Evolutionary conservation across 805 yeast genomes (phyloP).

Genomic region (Starmerella bacillaris): DNA sequence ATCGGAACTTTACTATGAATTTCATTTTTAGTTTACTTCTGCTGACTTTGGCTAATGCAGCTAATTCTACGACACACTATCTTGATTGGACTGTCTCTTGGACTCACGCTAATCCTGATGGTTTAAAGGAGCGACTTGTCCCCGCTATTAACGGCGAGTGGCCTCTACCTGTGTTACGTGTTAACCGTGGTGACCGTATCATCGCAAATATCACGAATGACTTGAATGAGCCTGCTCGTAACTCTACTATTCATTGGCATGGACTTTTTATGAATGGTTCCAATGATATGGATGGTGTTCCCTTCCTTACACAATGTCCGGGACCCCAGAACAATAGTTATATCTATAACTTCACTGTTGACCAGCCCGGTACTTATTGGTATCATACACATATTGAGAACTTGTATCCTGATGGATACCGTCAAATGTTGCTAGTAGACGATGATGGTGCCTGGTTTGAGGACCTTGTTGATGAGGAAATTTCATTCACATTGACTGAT

Average conservation of each 20-base stretch:
- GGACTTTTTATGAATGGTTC: conserved; percentile 74
- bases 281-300: conserved; percentile 79
- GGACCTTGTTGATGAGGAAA: conserved; percentile 61
- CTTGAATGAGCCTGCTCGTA: conserved; percentile 33
- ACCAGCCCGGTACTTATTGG: conserved; percentile 87
- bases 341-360: conserved; percentile 76
- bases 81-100: conserved; percentile 24
- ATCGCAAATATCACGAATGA: conserved; percentile 60
- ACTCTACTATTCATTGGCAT: conserved; percentile 80
- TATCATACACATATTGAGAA: conserved; percentile 86
- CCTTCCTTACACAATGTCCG: conserved; percentile 77
- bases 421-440: conserved; percentile 46
- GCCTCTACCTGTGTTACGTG: conserved; percentile 79
- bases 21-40: conserved; percentile 1
- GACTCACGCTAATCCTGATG: conserved; percentile 37
- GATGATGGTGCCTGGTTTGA: conserved; percentile 44
- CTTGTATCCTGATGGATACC: conserved; percentile 78
- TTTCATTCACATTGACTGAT: conserved; percentile 50
- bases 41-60: conserved; percentile 7
- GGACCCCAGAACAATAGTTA: conserved; percentile 59
- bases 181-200: conserved; percentile 64
- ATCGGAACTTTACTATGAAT: conserved; percentile 3
- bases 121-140: conserved; percentile 31
- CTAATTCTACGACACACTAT: conserved; percentile 11
- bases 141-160: conserved; percentile 49